Conservation (phyloP, 2,329 filamentous ascomycete species). For the Anthostomella pinea region DNA sequence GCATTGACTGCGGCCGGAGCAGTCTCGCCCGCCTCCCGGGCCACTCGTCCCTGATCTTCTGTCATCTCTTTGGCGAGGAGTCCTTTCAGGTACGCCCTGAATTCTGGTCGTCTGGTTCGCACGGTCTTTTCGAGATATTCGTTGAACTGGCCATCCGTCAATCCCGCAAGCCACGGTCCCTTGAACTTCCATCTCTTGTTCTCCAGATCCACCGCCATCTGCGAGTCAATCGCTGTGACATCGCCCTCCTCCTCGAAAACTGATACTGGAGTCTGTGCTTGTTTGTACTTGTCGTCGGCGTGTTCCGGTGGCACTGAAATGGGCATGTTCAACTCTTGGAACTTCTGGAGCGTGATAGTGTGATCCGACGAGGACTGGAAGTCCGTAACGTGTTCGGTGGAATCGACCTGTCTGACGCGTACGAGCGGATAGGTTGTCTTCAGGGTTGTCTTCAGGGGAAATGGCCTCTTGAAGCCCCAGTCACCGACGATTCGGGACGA, state of each 20-base stretch:
- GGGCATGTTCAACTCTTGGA: conserved; percentile 75
- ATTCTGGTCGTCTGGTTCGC: conserved; percentile 50
- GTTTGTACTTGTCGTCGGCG: conserved; percentile 16
- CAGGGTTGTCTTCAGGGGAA: conserved; percentile 74
- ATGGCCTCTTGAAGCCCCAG: conserved; percentile 86
- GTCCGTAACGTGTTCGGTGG: conserved; percentile 84
- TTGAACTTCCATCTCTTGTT: conserved; percentile 63
- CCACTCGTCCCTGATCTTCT: conserved; percentile 33
- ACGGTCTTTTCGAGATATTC: conserved; percentile 54
- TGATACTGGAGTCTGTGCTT: conserved; percentile 38
- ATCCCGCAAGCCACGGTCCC: conserved; percentile 64
- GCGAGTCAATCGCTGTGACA: conserved; percentile 42
- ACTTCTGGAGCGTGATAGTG: conserved; percentile 77
- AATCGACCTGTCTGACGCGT: conserved; percentile 75
- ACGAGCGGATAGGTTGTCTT: conserved; percentile 72
- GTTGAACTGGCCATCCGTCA: conserved; percentile 59
- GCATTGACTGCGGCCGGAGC: conserved; percentile 31
- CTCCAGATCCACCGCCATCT: conserved; percentile 33
- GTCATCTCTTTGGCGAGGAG: conserved; percentile 48
- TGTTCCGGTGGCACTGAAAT: conserved; percentile 51
- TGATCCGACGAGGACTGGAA: conserved; percentile 83
- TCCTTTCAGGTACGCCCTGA: conserved; percentile 51
- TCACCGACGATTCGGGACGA: conserved; percentile 75
- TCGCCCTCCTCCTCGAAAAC: conserved; percentile 61
- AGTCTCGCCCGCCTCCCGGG: conserved; percentile 37